Evolutionary conservation across 2,329 filamentous ascomycete species (phyloP), one percentile per base, ranked within the genome.

Genomic region (Neurospora crassa): DNA sequence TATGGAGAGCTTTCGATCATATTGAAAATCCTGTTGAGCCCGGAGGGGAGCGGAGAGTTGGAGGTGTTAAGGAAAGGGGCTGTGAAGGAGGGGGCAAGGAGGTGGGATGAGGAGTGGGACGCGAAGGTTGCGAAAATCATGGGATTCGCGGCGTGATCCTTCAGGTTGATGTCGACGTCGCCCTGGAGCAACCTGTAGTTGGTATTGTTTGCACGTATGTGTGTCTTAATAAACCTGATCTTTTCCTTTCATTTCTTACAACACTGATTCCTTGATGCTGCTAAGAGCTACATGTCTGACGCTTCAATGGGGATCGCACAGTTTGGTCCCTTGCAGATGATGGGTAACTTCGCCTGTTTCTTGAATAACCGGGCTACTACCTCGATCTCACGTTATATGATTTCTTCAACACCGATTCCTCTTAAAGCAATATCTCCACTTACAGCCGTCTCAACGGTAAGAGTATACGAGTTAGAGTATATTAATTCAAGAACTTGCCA

Each of bases 71-170:
- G 88, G 76, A 78, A 83, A 53, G 94, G 94, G 0, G 94, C 94
- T 1, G 79, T 89, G 40, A 83, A 86, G 73, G 94, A 98, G 80
- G 93, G 93, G 43, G 84, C 84, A 63, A 84, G 90, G 71, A 86
- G 95, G 67, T 99, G 96, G 96, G 91, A 96, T 76, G 91, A 94
- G 75, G 94, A 97, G 79, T 99, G 96, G 96, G 89, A 96, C 83
- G 86, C 88, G 11, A 90, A 97, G 67, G 91, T 94, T 8, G 93
- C 91, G 12, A 87, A 86, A 67, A 81, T 97, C 4, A 85, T 97
- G 70, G 89, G 86, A 1, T 77, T 88, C 3, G 53, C 53, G 7
- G 24, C 53, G 16, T 63, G 4, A 10, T 34, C 4, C 6, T 34
- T 8, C 6, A 59, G 7, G 24, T 14, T 18, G 24, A 5, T 63